These are phyloP conservation scores for Aspergillus kassunensis DNA, from an alignment of 495 filamentous ascomycete species.

Conservation along the genomic window DNA sequence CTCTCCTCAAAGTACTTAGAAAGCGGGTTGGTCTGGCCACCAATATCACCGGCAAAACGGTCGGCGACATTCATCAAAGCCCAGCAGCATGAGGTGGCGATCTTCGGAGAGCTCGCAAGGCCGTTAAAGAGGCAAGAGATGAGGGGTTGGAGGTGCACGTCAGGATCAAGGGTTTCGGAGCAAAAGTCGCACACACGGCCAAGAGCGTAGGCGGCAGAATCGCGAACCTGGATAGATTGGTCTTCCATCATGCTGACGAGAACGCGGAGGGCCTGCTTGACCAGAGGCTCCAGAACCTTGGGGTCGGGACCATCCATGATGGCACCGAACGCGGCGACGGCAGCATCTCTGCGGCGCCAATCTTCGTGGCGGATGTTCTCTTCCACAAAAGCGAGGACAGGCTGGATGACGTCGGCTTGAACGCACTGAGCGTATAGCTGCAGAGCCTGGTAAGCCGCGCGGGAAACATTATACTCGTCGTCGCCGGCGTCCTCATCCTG, in stretches of 20 bases:
- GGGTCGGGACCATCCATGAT: constrained; percentile 98
- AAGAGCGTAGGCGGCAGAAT: constrained; percentile 95
- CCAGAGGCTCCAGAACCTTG: constrained; percentile 78
- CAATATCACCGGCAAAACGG: constrained; percentile 80
- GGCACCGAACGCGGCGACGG: constrained; percentile 95
- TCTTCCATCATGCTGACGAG: constrained; percentile 97
- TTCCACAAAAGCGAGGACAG: constrained; percentile 87
- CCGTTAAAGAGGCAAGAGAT: constrained; percentile 88
- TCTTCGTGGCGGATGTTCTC: constrained; percentile 82
- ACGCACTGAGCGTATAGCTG: constrained; percentile 94
- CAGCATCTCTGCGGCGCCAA: constrained; percentile 91
- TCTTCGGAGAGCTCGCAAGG: constrained; percentile 87
- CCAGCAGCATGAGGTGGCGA: constrained; percentile 98
- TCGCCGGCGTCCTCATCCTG: constrained; percentile 96
- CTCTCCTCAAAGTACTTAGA: constrained; percentile 92
- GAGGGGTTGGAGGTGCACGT: constrained; percentile 73
- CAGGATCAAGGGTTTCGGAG: constrained; percentile 81
- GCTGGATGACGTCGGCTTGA: constrained; percentile 69
- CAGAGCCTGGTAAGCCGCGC: constrained; percentile 93
- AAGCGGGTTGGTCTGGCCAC: constrained; percentile 73
- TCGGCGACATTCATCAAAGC: constrained; percentile 98
- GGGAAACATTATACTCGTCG: constrained; percentile 94
- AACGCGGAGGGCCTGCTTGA: constrained; percentile 89
- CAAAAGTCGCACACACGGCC: constrained; percentile 92
- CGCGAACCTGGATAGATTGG: constrained; percentile 78